phyloP scores from a whole-genome alignment of 2,329 filamentous ascomycete genomes.

The Phaeosphaeria sp. region DNA sequence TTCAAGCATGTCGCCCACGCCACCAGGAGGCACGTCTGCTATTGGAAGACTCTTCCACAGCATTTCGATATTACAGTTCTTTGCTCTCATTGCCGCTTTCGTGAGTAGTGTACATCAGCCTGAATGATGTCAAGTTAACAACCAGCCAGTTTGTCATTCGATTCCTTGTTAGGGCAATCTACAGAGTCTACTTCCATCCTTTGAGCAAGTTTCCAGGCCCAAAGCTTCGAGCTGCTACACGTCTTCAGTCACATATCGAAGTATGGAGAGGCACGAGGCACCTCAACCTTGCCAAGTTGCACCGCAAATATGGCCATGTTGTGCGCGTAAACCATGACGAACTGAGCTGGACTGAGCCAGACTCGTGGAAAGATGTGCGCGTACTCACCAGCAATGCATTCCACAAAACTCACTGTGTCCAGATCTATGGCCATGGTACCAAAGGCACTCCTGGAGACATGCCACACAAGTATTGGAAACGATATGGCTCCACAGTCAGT shows the following conservation, averaged over 20 bases:
- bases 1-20: constrained; percentile 11
- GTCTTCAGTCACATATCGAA: constrained; percentile 41
- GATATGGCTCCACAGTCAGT: constrained; percentile 28
- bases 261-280: constrained; percentile 30
- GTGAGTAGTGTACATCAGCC: constrained; percentile 4
- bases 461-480: constrained; percentile 34
- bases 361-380: constrained; percentile 42
- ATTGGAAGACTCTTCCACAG: constrained; percentile 3
- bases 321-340: constrained; percentile 52
- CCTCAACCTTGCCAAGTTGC: constrained; percentile 35
- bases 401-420: background rate
- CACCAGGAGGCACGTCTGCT: background rate
- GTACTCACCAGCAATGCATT: background rate
- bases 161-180: constrained; percentile 33
- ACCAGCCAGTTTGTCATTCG: constrained; percentile 16
- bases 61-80: constrained; percentile 6
- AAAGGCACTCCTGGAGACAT: constrained; percentile 21
- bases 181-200: constrained; percentile 48
- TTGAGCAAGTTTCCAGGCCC: constrained; percentile 53
- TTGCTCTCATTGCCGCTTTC: constrained; percentile 6
- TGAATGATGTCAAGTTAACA: constrained; percentile 3
- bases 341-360: constrained; percentile 47
- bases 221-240: constrained; percentile 42
- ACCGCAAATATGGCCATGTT: constrained; percentile 50
- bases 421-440: constrained; percentile 35